Percentiles rank a stretch among this genome's conserved stretches.
Conservation (phyloP, 495 filamentous ascomycete species). For the Penicillium turbatum region DNA sequence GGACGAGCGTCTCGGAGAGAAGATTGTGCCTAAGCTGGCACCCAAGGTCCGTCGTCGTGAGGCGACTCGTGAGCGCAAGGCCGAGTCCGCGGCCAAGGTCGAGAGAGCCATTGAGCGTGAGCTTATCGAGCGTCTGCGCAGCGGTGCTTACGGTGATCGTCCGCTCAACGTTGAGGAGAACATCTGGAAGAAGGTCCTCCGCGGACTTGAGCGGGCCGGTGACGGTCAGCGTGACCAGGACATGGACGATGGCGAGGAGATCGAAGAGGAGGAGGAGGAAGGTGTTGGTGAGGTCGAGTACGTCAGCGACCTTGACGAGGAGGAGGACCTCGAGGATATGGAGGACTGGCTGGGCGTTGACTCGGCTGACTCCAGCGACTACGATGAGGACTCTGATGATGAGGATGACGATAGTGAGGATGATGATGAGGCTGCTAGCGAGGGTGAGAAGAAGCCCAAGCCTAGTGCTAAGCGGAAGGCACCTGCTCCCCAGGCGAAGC, state of each 20-base stretch:
- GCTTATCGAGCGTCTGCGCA: conserved; percentile 83
- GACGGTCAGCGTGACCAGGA: conserved; percentile 84
- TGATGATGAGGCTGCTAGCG: conserved; percentile 28
- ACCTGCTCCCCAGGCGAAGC: conserved; percentile 51
- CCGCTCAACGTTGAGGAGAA: conserved; percentile 89
- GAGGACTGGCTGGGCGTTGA: conserved; percentile 68
- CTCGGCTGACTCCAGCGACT: conserved; percentile 52
- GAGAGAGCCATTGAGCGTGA: conserved; percentile 96
- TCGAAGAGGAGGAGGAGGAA: conserved; percentile 64
- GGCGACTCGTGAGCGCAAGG: conserved; percentile 88
- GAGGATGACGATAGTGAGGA: conserved; percentile 49
- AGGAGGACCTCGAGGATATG: conserved; percentile 63
- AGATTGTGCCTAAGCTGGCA: conserved; percentile 81
- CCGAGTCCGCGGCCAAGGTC: conserved; percentile 87
- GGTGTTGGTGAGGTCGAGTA: conserved; percentile 81
- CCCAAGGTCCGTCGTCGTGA: conserved; percentile 89
- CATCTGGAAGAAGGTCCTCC: conserved; percentile 97
- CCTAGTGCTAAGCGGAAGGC: conserved; percentile 67
- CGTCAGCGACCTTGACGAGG: conserved; percentile 67
- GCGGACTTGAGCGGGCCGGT: conserved; percentile 79
- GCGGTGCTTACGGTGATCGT: conserved; percentile 90
- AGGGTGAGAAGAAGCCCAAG: conserved; percentile 47
- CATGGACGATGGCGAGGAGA: conserved; percentile 80
- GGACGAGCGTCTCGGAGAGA: conserved; percentile 87
- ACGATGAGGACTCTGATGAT: conserved; percentile 47